Conservation (phyloP, 2,329 filamentous ascomycete genomes). For the Fusarium floridanum region DNA sequence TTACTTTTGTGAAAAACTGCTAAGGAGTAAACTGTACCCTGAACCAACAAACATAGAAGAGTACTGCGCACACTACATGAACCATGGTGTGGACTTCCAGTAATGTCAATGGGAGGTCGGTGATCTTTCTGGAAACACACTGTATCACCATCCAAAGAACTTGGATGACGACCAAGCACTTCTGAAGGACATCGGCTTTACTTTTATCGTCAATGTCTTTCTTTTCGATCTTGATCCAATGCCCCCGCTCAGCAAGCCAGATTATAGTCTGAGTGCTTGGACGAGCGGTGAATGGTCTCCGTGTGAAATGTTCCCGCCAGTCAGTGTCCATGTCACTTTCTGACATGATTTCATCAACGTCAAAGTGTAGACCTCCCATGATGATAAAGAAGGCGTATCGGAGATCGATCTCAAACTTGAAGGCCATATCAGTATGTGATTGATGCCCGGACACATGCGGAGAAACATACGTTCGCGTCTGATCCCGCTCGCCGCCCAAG, state of each 20-base stretch:
- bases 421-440: background rate
- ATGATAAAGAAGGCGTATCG: slow-evolving; percentile 48
- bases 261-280: slow-evolving; percentile 5
- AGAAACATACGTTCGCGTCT: background rate
- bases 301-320: background rate
- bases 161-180: slow-evolving; percentile 53
- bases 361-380: slow-evolving; percentile 47
- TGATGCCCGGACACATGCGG: background rate
- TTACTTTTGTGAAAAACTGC: too few species aligned
- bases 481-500: background rate
- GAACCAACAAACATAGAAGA: slow-evolving; percentile 41
- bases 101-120: slow-evolving; percentile 52
- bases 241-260: slow-evolving; percentile 17
- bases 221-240: slow-evolving; percentile 15
- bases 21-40: slow-evolving; percentile 6
- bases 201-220: slow-evolving; percentile 52
- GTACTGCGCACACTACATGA: slow-evolving; percentile 35
- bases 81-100: slow-evolving; percentile 50
- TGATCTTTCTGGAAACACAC: slow-evolving; percentile 47
- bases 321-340: slow-evolving; percentile 8
- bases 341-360: slow-evolving; percentile 17
- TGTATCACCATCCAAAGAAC: slow-evolving; percentile 55
- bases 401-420: slow-evolving; percentile 21
- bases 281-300: slow-evolving; percentile 6
- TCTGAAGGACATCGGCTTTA: slow-evolving; percentile 53